A percentile compares a stretch with the other conserved stretches of the same genome.
These are phyloP conservation scores for Orbilia oligospora DNA, from an alignment of 2,329 filamentous ascomycete genomes.

Conservation along the genomic window DNA sequence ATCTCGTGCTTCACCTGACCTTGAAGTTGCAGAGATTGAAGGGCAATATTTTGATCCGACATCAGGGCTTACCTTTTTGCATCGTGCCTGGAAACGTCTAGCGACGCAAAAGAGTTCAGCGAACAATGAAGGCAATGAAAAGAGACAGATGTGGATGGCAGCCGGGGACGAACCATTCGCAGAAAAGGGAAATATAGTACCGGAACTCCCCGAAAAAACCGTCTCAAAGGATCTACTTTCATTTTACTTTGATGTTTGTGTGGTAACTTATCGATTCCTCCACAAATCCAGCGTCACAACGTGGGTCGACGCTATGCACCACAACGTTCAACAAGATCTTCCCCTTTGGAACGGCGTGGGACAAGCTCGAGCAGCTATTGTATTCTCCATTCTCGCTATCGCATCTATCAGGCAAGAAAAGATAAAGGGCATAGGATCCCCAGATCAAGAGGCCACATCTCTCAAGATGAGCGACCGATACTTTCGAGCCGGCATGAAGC, in stretches of 20 bases:
- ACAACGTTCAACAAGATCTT: conserved; percentile 66
- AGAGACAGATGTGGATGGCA: conserved; percentile 64
- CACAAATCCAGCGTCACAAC: conserved; percentile 71
- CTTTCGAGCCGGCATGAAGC: conserved; percentile 67
- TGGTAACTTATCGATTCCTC: conserved; percentile 74
- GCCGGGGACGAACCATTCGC: conserved; percentile 72
- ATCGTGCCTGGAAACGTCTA: conserved; percentile 78
- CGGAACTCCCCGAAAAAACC: conserved; percentile 67
- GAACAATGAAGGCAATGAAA: conserved; percentile 68
- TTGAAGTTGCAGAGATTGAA: conserved; percentile 70
- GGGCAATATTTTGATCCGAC: conserved; percentile 73
- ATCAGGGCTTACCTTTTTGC: conserved; percentile 72
- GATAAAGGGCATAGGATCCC: conserved; percentile 64
- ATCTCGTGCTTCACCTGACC: conserved; percentile 68
- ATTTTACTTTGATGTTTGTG: conserved; percentile 75
- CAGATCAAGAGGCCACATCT: conserved; percentile 64
- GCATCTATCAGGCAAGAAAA: conserved; percentile 69
- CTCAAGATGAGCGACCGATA: conserved; percentile 67
- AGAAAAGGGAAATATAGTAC: conserved; percentile 65
- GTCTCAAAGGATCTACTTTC: conserved; percentile 69
- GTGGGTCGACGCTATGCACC: conserved; percentile 69
- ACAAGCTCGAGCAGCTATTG: conserved; percentile 69
- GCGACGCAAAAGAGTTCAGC: conserved; percentile 70
- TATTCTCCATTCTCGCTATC: conserved; percentile 70
- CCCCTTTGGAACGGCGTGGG: conserved; percentile 68